Conservation (phyloP, 129 eudicot genomes). For the Ambrosia artemisiifolia region DNA sequence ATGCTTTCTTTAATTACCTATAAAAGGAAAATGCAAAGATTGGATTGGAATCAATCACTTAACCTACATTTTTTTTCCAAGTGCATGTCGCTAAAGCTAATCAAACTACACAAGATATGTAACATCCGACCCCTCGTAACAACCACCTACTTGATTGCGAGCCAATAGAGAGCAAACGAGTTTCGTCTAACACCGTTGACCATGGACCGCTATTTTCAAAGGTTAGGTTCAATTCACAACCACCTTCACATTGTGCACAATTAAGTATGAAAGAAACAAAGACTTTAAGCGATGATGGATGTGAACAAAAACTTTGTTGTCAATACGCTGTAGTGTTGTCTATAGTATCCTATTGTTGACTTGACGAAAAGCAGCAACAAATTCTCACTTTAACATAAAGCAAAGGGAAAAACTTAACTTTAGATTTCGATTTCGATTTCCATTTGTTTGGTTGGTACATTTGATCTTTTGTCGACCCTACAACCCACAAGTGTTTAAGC, state of each 20-base stretch:
- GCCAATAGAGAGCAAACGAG: not conserved
- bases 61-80: too few relatives aligned
- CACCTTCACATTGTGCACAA: not conserved
- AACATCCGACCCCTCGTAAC: not conserved
- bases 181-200: constrained; percentile 1
- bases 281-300: constrained; percentile 20
- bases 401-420: constrained; percentile 24
- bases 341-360: constrained; percentile 16
- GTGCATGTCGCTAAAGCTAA: too few relatives aligned
- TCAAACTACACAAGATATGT: too few relatives aligned
- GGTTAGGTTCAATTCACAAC: constrained; percentile 21
- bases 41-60: too few relatives aligned
- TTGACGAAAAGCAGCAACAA: constrained; percentile 25
- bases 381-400: constrained; percentile 29
- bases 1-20: too few relatives aligned
- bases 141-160: not conserved
- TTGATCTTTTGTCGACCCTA: constrained; percentile 35
- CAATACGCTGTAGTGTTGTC: constrained; percentile 14
- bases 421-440: constrained; percentile 26
- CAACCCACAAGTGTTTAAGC: constrained; percentile 27
- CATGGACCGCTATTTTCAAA: not conserved
- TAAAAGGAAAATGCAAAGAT: too few relatives aligned
- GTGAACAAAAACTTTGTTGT: constrained; percentile 18
- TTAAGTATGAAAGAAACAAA: not conserved
- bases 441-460: constrained; percentile 29